Conservation (phyloP, 805 yeast species). For the Wickerhamomyces tratensis region DNA sequence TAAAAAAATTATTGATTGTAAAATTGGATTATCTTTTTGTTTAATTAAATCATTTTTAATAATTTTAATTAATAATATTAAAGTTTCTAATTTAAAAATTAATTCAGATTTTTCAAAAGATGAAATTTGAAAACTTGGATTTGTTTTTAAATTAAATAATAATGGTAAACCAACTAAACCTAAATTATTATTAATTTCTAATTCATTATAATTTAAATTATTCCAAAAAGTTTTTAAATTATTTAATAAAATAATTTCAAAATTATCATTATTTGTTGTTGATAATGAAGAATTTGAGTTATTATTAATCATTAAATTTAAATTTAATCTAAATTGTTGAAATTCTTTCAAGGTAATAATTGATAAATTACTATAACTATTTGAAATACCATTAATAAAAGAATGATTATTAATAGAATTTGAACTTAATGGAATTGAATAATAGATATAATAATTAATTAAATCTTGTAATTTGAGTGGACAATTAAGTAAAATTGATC, state of each 20-base stretch:
- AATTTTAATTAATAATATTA: not conserved
- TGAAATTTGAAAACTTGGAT: not conserved
- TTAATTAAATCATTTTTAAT: too few species aligned
- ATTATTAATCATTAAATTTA: constrained; percentile 1
- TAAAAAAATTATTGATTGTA: constrained; percentile 13
- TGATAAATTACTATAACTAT: too few species aligned
- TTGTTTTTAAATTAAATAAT: constrained; percentile 20
- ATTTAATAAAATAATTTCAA: constrained; percentile 11
- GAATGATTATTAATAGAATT: too few species aligned
- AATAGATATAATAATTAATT: constrained; percentile 34
- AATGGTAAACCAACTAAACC: constrained; percentile 43
- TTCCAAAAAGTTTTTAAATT: constrained; percentile 14
- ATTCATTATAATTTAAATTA: constrained; percentile 12
- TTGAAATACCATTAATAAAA: too few species aligned
- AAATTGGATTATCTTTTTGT: constrained; percentile 5
- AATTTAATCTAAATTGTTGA: constrained; percentile 9
- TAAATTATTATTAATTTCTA: constrained; percentile 31
- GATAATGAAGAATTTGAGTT: constrained; percentile 3
- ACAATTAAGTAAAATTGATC: constrained; percentile 38
- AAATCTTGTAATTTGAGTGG: constrained; percentile 42
- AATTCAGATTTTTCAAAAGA: constrained; percentile 25
- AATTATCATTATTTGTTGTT: constrained; percentile 11
- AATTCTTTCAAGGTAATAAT: constrained; percentile 26
- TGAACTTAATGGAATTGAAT: too few species aligned
- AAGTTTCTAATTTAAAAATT: constrained; percentile 21